These are phyloP conservation scores for Moricandia moricandioides DNA, from an alignment of 345 rosid species.

Conservation along the genomic window DNA sequence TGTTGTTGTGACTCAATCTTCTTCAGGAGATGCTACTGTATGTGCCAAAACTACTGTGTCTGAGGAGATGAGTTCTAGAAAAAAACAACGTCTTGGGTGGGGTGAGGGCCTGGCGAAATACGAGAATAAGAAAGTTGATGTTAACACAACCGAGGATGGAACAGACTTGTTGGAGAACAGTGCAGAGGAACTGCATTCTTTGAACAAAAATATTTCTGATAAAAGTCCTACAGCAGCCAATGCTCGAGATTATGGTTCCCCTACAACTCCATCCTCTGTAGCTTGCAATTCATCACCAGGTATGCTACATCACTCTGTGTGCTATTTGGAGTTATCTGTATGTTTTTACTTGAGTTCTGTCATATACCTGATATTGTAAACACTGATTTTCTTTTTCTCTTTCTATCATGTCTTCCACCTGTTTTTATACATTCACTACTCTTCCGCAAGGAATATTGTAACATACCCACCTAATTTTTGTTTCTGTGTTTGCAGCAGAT, in stretches of 20 bases:
- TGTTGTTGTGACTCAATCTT: conserved; percentile 50
- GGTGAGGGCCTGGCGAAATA: conserved; percentile 97
- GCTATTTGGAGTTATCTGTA: conserved; percentile 16
- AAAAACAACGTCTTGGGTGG: conserved; percentile 94
- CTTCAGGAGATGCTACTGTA: conserved; percentile 64
- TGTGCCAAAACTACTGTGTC: conserved; percentile 47
- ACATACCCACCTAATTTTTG: background rate
- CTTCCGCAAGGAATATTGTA: background rate
- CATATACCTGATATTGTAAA: conserved; percentile 11
- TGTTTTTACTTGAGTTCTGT: conserved; percentile 9
- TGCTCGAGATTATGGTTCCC: conserved; percentile 68
- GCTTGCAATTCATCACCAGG: conserved; percentile 93
- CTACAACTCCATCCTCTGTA: conserved; percentile 91
- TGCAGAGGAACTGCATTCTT: conserved; percentile 47
- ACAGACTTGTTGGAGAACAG: conserved; percentile 28
- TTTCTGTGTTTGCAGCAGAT: conserved; percentile 53
- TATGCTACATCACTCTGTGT: conserved; percentile 24
- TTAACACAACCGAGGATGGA: conserved; percentile 47
- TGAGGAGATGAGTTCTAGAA: conserved; percentile 65
- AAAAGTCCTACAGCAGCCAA: conserved; percentile 61
- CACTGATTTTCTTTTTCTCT: background rate
- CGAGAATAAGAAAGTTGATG: conserved; percentile 88
- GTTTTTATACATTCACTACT: background rate
- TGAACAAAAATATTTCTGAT: conserved; percentile 47
- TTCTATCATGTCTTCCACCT: conserved; percentile 12